A percentile compares a stretch with the other conserved stretches of the same genome.
These are phyloP conservation scores for Gaeumannomyces tritici DNA, from an alignment of 2,329 filamentous ascomycete species.

Conservation along the genomic window DNA sequence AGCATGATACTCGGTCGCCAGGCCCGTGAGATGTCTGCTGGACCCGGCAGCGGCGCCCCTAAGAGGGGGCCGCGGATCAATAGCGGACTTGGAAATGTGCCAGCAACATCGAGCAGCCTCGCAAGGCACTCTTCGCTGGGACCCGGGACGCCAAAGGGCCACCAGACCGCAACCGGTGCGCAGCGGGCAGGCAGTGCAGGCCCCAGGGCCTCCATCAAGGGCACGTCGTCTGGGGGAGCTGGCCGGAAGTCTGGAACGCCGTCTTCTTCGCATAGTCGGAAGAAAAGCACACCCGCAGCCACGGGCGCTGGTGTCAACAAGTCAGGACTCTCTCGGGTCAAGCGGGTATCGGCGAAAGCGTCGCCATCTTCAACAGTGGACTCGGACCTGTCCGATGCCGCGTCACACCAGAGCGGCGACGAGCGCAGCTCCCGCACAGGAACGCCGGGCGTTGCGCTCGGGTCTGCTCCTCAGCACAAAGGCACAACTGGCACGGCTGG, in stretches of 20 bases:
- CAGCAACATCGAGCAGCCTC: constrained; percentile 45
- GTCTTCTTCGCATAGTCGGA: constrained; percentile 27
- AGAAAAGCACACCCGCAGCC: constrained; percentile 31
- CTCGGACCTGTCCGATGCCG: constrained; percentile 56
- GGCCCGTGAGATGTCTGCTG: constrained; percentile 47
- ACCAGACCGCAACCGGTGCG: constrained; percentile 15
- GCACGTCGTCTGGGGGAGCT: constrained; percentile 20
- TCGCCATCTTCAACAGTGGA: constrained; percentile 55
- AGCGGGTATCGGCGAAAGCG: constrained; percentile 45
- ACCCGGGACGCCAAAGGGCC: constrained; percentile 50
- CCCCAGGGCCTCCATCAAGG: constrained; percentile 42
- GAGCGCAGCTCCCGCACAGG: constrained; percentile 36
- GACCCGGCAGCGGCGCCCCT: constrained; percentile 35
- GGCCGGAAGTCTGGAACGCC: constrained; percentile 39
- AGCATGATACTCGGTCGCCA: constrained; percentile 50
- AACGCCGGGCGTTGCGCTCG: constrained; percentile 17
- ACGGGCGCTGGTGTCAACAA: constrained; percentile 29
- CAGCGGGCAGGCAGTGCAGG: constrained; percentile 47
- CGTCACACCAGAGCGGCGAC: constrained; percentile 40
- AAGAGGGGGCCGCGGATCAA: constrained; percentile 44
- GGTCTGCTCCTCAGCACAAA: not conserved
- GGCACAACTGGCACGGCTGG: not conserved
- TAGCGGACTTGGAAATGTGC: constrained; percentile 34
- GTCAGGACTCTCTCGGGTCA: constrained; percentile 53
- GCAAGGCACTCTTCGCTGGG: constrained; percentile 54